A percentile compares a stretch with the other conserved stretches of the same genome.
phyloP scores from a whole-genome alignment of 352 stramenopile species.

The Paralagenidium karlingii region DNA sequence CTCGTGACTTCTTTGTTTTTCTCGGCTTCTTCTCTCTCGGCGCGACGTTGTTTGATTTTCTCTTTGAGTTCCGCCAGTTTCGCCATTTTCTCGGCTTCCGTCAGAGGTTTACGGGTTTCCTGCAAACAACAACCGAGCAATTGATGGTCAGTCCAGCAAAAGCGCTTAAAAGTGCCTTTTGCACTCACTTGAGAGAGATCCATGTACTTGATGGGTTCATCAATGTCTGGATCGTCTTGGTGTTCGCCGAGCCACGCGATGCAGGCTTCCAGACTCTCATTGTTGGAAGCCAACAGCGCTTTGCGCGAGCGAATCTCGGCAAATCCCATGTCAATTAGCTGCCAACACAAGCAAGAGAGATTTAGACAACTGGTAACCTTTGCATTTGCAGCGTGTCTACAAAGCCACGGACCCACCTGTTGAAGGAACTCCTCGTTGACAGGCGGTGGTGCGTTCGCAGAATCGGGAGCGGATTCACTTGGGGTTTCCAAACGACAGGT shows the following conservation, averaged over 20 bases:
- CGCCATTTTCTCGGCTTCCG: slow-evolving; percentile 73
- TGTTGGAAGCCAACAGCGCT: slow-evolving; percentile 71
- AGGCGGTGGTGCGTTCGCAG: slow-evolving; percentile 23
- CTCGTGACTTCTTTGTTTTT: slow-evolving; percentile 55
- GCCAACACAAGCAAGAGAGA: slow-evolving; percentile 2
- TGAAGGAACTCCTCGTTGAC: slow-evolving; percentile 59
- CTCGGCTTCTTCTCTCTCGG: slow-evolving; percentile 65
- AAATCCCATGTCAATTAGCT: slow-evolving; percentile 81
- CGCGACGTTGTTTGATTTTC: slow-evolving; percentile 59
- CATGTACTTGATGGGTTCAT: slow-evolving; percentile 81
- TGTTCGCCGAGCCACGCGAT: slow-evolving; percentile 85
- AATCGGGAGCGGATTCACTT: slow-evolving; percentile 1
- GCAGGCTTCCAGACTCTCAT: slow-evolving; percentile 49
- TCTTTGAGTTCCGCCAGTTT: slow-evolving; percentile 80
- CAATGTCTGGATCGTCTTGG: slow-evolving; percentile 81
- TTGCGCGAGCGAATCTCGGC: slow-evolving; percentile 66
- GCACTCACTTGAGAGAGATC: slow-evolving; percentile 50
- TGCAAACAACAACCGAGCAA: slow-evolving; percentile 4
- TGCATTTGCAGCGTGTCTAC: not conserved
- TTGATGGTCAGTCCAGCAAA: not conserved
- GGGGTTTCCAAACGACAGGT: not conserved
- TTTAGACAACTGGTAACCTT: not conserved
- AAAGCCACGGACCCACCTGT: slow-evolving; percentile 11
- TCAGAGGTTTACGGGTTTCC: slow-evolving; percentile 35
- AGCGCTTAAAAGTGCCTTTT: not conserved